Evolutionary conservation across 768 basidiomycete species (phyloP).

Genomic region (Xerocomellus intermedius): DNA sequence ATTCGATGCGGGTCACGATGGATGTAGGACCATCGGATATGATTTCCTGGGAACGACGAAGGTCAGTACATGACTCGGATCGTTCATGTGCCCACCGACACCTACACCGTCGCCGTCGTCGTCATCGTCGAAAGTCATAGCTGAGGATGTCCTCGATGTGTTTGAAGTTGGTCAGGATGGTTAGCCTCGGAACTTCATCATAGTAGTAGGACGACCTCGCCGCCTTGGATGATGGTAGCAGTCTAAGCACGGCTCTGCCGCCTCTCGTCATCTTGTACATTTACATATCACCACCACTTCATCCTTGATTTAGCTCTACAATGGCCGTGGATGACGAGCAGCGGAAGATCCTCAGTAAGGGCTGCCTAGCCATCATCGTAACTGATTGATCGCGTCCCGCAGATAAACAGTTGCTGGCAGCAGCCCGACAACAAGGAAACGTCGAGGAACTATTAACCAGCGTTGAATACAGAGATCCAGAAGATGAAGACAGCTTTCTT

Average conservation of each 20-base stretch:
- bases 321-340: conserved; percentile 18
- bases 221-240: background rate
- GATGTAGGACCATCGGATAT: conserved; percentile 28
- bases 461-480: conserved; percentile 20
- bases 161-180: background rate
- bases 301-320: background rate
- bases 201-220: conserved; percentile 67
- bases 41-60: conserved; percentile 15
- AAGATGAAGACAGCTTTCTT: conserved; percentile 16
- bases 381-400: background rate
- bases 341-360: conserved; percentile 22
- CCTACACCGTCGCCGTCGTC: conserved; percentile 8
- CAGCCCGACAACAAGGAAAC: conserved; percentile 24
- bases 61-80: conserved; percentile 3
- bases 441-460: conserved; percentile 26
- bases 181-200: conserved; percentile 38
- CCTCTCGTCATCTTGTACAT: background rate
- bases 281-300: background rate
- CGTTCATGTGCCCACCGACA: conserved; percentile 5
- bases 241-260: background rate
- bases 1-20: conserved; percentile 20
- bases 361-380: background rate
- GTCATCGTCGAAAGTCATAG: conserved; percentile 9
- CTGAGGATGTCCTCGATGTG: background rate
- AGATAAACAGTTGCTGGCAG: conserved; percentile 28